Evolutionary conservation across 2,329 filamentous ascomycete species (phyloP).

Genomic region (Penicillium olsonii): DNA sequence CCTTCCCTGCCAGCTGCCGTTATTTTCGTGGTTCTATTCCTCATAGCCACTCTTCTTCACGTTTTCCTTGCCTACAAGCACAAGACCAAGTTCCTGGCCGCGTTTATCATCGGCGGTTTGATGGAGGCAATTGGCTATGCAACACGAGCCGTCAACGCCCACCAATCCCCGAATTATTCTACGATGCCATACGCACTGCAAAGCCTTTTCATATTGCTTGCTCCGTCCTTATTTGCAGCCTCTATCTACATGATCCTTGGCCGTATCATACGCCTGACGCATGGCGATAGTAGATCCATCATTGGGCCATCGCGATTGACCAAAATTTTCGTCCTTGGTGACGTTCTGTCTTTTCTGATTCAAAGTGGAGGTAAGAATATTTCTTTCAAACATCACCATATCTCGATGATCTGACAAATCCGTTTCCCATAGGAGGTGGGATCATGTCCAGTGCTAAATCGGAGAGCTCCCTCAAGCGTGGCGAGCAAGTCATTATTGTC

Average conservation of each 20-base stretch:
- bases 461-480: conserved; percentile 6
- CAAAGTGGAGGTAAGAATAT: conserved; percentile 26
- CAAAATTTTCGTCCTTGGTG: conserved; percentile 34
- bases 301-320: conserved; percentile 36
- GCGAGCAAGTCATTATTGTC: conserved; percentile 51
- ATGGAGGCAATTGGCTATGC: conserved; percentile 8
- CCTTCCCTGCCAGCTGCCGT: conserved; percentile 7
- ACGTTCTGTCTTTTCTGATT: conserved; percentile 31
- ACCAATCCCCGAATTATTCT: conserved; percentile 9
- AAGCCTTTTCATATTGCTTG: conserved; percentile 34
- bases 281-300: conserved; percentile 38
- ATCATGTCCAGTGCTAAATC: conserved; percentile 15
- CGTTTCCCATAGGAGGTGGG: conserved; percentile 15
- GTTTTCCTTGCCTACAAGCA: conserved; percentile 1
- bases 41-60: background rate
- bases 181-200: conserved; percentile 24
- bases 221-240: conserved; percentile 41
- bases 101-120: conserved; percentile 8
- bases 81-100: conserved; percentile 1
- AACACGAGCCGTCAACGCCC: conserved; percentile 5
- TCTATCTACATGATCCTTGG: conserved; percentile 41
- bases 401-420: too few relatives aligned
- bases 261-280: conserved; percentile 34
- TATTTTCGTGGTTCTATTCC: conserved; percentile 1
- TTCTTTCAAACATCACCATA: too few relatives aligned